A percentile compares a stretch with the other conserved stretches of the same genome.
phyloP scores from a whole-genome alignment of 176 grass and related monocot species.

The Eleusine indica region DNA sequence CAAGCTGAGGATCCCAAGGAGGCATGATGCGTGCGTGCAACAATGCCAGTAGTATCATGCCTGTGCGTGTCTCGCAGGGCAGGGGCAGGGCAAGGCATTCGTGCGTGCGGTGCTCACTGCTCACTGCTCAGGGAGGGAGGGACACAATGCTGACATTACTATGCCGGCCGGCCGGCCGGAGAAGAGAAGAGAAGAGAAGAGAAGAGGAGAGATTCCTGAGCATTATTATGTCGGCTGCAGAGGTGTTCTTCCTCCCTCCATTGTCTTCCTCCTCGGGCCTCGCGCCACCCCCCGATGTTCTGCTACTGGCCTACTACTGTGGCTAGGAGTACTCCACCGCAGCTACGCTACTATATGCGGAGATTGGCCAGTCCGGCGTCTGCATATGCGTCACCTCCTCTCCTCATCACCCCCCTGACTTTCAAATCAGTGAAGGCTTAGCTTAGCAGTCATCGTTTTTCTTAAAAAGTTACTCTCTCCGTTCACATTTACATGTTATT shows the following conservation, averaged over 20 bases:
- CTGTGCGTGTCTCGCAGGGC: neutral
- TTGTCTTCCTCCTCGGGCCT: neutral
- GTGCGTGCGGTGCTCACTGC: neutral
- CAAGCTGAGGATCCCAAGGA: neutral
- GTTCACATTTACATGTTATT: no score
- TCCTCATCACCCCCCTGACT: no score
- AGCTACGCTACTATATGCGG: neutral
- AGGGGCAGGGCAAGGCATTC: neutral
- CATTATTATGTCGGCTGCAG: slow-evolving; percentile 37
- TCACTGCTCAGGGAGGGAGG: neutral
- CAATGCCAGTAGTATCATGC: neutral
- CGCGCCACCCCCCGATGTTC: neutral
- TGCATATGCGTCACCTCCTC: no score
- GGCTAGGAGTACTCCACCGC: neutral
- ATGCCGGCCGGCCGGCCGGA: neutral
- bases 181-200: no score
- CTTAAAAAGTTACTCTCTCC: no score
- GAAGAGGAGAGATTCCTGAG: slow-evolving; percentile 10
- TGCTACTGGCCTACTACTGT: neutral
- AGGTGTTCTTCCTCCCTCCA: neutral
- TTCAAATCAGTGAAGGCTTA: no score
- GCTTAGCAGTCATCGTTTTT: no score
- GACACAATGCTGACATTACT: slow-evolving; percentile 4
- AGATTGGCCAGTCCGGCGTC: neutral
- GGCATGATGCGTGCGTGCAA: neutral